phyloP scores from a whole-genome alignment of 2,329 filamentous ascomycete species.

The Alternaria arborescens region DNA sequence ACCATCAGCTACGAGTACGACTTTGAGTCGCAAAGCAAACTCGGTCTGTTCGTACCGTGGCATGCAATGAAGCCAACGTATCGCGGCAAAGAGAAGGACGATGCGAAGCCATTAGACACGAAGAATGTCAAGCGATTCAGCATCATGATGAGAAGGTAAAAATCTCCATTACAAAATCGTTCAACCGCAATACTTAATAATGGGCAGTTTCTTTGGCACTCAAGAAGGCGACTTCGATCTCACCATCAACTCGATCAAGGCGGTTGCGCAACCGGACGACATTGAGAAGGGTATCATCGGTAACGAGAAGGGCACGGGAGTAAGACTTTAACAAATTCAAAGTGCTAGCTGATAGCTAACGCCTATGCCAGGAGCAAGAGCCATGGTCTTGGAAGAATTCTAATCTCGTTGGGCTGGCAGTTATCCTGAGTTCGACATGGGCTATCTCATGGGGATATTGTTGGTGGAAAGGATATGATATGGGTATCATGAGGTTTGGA shows the following conservation, averaged over 20 bases:
- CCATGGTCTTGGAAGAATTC: conserved; percentile 39
- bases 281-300: conserved; percentile 34
- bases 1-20: conserved; percentile 74
- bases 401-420: conserved; percentile 34
- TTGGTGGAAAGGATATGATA: conserved; percentile 36
- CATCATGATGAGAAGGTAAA: conserved; percentile 82
- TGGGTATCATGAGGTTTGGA: conserved; percentile 31
- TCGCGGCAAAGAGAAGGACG: conserved; percentile 70
- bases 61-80: conserved; percentile 74
- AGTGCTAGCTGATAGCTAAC: conserved; percentile 15
- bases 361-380: conserved; percentile 20
- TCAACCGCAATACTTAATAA: conserved; percentile 25
- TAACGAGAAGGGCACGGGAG: conserved; percentile 5
- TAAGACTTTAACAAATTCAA: conserved; percentile 13
- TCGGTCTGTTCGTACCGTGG: conserved; percentile 68
- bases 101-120: conserved; percentile 67
- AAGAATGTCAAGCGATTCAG: conserved; percentile 71
- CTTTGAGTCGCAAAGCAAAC: conserved; percentile 27
- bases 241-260: conserved; percentile 64
- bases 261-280: conserved; percentile 43
- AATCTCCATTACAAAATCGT: not conserved
- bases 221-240: conserved; percentile 75
- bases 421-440: conserved; percentile 35
- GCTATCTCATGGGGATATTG: conserved; percentile 31
- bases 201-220: conserved; percentile 73